Evolutionary conservation across 78 protist species (phyloP).

Genomic region (Dictyostelium capitatum): DNA sequence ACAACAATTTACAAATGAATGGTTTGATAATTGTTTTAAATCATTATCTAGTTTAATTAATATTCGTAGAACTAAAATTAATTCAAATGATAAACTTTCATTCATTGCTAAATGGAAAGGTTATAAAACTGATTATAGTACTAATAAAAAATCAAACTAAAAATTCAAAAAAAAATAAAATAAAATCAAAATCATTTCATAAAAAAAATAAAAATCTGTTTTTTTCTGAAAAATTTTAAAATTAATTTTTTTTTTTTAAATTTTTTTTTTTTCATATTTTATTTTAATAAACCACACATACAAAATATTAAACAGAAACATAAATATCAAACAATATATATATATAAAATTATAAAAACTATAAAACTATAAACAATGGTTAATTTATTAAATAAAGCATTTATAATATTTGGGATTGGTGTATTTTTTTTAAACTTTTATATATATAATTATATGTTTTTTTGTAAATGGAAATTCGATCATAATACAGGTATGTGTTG

Average conservation of each 20-base stretch:
- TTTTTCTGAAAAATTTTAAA: neutral
- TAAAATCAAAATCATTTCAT: neutral
- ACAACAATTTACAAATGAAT: neutral
- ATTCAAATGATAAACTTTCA: slow-evolving; percentile 32
- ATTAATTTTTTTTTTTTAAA: neutral
- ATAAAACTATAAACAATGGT: neutral
- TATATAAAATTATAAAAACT: too few relatives aligned
- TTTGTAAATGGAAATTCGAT: slow-evolving; percentile 29
- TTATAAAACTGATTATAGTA: slow-evolving; percentile 40
- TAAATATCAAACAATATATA: neutral
- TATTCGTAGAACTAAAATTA: slow-evolving; percentile 59
- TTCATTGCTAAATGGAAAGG: slow-evolving; percentile 71
- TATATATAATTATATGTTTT: slow-evolving; percentile 36
- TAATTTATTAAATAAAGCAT: slow-evolving; percentile 16
- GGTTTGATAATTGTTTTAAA: slow-evolving; percentile 46
- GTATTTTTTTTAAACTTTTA: slow-evolving; percentile 10
- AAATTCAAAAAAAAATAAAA: slow-evolving; percentile 5
- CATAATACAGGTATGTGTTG: neutral
- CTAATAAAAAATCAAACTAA: slow-evolving; percentile 14
- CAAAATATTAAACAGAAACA: neutral
- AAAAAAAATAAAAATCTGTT: neutral
- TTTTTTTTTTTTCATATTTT: slow-evolving; percentile 7
- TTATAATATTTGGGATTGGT: slow-evolving; percentile 16
- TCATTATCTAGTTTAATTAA: slow-evolving; percentile 19
- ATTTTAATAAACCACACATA: neutral